Percentiles rank a stretch among this genome's conserved stretches.
Conservation (phyloP, 192 early-diverging fungal species). For the Obelidium mucronatum region DNA sequence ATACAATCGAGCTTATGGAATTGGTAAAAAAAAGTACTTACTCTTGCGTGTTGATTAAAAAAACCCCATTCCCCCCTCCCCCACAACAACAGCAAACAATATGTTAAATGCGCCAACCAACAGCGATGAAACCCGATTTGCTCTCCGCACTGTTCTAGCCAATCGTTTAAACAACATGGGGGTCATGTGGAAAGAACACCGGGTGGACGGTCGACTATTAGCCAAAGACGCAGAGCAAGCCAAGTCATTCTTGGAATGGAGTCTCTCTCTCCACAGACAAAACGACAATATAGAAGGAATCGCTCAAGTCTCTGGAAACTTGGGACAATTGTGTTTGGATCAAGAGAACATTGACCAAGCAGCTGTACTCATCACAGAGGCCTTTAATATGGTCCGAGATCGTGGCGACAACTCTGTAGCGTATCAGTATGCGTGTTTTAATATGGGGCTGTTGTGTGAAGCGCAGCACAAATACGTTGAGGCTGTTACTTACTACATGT, state of each 20-base stretch:
- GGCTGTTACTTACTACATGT: conserved; percentile 43
- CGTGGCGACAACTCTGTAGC: conserved; percentile 34
- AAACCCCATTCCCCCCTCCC: too few species aligned
- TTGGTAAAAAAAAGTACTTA: too few species aligned
- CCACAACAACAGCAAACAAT: conserved; percentile 22
- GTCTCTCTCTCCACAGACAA: conserved; percentile 31
- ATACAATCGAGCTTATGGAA: conserved; percentile 42
- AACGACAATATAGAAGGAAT: conserved; percentile 41
- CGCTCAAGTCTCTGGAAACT: conserved; percentile 47
- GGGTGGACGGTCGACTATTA: background rate
- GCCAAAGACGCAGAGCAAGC: background rate
- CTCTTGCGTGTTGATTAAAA: too few species aligned
- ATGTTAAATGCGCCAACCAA: conserved; percentile 32
- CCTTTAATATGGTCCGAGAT: conserved; percentile 39
- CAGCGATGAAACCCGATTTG: conserved; percentile 10
- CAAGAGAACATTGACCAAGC: conserved; percentile 24
- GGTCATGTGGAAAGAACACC: conserved; percentile 37
- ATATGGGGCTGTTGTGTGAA: conserved; percentile 43
- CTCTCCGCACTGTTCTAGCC: conserved; percentile 28
- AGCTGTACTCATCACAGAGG: conserved; percentile 34
- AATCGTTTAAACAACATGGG: conserved; percentile 44
- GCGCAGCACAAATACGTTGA: conserved; percentile 27
- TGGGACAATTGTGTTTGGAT: conserved; percentile 39
- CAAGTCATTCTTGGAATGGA: conserved; percentile 19
- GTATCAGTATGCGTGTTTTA: conserved; percentile 46